Percentiles rank a stretch among this genome's conserved stretches.
phyloP scores from a whole-genome alignment of 345 rosid genomes.

The Iberis pinnata region DNA sequence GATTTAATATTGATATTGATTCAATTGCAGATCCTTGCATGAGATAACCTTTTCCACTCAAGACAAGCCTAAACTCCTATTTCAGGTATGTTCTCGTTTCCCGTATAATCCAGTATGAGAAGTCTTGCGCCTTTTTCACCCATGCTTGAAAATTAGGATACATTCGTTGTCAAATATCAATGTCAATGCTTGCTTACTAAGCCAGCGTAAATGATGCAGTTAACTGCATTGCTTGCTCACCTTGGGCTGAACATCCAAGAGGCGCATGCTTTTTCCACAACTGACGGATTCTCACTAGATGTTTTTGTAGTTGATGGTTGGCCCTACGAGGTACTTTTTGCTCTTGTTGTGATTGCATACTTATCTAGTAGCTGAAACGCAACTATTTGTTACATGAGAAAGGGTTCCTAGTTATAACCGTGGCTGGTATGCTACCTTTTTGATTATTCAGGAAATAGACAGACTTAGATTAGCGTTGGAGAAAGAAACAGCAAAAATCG shows the following conservation, averaged over 20 bases:
- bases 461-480: slow-evolving; percentile 64
- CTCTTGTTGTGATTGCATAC: no score
- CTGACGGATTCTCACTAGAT: slow-evolving; percentile 88
- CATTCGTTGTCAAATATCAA: no score
- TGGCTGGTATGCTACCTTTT: slow-evolving; percentile 31
- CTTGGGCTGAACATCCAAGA: slow-evolving; percentile 95
- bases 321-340: slow-evolving; percentile 84
- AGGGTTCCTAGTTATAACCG: neutral
- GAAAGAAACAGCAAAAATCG: slow-evolving; percentile 61
- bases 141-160: no score
- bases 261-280: slow-evolving; percentile 95
- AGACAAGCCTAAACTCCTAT: slow-evolving; percentile 94
- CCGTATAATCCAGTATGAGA: no score
- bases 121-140: no score
- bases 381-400: no score
- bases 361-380: no score
- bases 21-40: slow-evolving; percentile 76
- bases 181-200: no score
- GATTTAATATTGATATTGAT: neutral
- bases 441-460: slow-evolving; percentile 58
- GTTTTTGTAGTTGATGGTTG: slow-evolving; percentile 99
- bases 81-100: slow-evolving; percentile 65
- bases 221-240: slow-evolving; percentile 83
- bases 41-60: slow-evolving; percentile 85
- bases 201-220: slow-evolving; percentile 41